Base-by-base conservation (phyloP, 108 stramenopile genomes). In the Skeletonema potamos region DNA sequence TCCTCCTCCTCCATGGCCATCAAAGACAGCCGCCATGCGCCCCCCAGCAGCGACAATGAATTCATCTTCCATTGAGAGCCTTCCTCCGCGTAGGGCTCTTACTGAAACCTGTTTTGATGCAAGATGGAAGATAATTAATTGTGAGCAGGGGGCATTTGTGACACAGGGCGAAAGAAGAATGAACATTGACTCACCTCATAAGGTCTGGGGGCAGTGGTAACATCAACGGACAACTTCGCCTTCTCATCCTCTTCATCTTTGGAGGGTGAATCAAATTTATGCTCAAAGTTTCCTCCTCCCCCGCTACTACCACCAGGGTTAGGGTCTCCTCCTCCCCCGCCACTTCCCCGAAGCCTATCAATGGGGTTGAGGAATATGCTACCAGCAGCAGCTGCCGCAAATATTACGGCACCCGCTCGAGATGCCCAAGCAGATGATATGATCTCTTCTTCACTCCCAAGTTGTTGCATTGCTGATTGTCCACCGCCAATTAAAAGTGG, bases 1-100 rank as follows among this genome's bases (percentile, higher is more conserved):
- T 46, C 82, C 89, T 58, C 77, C 82, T 20, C 96, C 95, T 8
- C 98, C 98, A 78, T 99, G 98, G 2, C 98, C 98, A 73, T 99
- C 98, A 74, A 97, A 99, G 20, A 97, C 96, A 58, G 91, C 98
- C 12, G 76, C 82, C 60, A 95, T 87, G 37, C 84, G 75, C 1
- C 89, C 89, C 24, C 91, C 90, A 30, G 77, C 72, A 27, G 61
- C 85, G 24, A 95, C 72, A 11, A 82, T 48, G 63, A 77, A 91
- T 61, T 88, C 84, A 73, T 95, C 94, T 82, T 95, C 94, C 94
- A 95, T 95, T 29, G 86, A 88, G 24, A 86, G 85, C 9, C 94
- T 75, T 17, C 76, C 84, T 9, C 94, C 94, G 77, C 87, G 76
- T 2, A 92, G 61, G 34, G 91, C 89, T 58, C 81, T 74, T 9